Percentiles rank a stretch among this genome's conserved stretches.
These are phyloP conservation scores for Filobasidium floriforme DNA, from an alignment of 768 basidiomycete genomes.

Conservation along the genomic window DNA sequence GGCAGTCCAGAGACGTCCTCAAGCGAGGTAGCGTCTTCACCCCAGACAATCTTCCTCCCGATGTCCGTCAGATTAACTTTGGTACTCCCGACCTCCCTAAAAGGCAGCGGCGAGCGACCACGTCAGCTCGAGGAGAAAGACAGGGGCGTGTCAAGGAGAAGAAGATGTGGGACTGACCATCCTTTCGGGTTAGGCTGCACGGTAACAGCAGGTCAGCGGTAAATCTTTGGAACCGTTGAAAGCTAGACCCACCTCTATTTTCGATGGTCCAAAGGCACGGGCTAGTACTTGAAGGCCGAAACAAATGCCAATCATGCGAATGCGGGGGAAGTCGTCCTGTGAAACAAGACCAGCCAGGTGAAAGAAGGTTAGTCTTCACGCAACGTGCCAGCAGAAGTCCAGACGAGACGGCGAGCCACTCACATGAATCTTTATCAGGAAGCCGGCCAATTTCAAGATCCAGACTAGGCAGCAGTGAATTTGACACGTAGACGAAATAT, in stretches of 20 bases:
- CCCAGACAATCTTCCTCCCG: conserved; percentile 30
- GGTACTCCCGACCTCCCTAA: conserved; percentile 36
- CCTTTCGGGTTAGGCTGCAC: conserved; percentile 31
- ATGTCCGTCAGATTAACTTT: conserved; percentile 30
- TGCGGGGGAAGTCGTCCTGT: conserved; percentile 30
- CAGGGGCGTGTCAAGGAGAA: no score
- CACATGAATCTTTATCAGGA: conserved; percentile 29
- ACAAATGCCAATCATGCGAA: conserved; percentile 32
- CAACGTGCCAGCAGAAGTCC: background rate
- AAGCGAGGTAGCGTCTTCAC: conserved; percentile 11
- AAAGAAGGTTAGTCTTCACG: no score
- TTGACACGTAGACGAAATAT: no score
- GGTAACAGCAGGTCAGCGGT: no score
- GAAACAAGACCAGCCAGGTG: background rate
- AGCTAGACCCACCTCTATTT: no score
- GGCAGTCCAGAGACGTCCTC: conserved; percentile 15
- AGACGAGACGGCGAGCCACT: background rate
- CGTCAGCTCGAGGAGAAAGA: no score
- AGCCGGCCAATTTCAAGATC: conserved; percentile 34
- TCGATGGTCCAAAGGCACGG: conserved; percentile 30
- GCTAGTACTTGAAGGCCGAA: conserved; percentile 35
- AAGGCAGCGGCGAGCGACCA: no score
- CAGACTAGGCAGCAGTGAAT: no score
- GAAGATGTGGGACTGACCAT: conserved; percentile 23
- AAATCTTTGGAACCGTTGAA: no score